Conservation (phyloP, 2,329 filamentous ascomycete species). For the Neocucurbitaria cava region DNA sequence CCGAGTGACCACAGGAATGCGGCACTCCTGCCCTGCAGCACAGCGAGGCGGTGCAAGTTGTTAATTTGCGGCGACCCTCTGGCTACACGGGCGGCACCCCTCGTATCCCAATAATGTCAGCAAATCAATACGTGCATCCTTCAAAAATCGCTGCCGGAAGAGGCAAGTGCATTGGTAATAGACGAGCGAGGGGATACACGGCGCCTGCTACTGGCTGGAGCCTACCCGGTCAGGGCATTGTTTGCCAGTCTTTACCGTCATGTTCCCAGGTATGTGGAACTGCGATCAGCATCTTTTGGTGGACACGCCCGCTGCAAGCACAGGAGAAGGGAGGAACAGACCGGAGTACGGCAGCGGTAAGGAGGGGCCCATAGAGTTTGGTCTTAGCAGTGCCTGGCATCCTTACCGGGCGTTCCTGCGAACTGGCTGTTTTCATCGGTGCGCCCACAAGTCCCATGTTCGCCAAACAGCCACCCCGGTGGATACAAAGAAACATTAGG, state of each 20-base stretch:
- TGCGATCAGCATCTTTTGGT: background rate
- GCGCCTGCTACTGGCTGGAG: background rate
- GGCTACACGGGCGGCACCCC: background rate
- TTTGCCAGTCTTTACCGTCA: background rate
- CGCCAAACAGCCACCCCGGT: background rate
- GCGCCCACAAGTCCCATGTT: background rate
- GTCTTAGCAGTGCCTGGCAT: background rate
- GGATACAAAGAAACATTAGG: background rate
- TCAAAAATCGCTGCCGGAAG: background rate
- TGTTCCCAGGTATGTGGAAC: background rate
- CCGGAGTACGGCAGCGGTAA: background rate
- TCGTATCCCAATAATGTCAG: slow-evolving; percentile 8
- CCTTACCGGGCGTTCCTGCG: background rate
- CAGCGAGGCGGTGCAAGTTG: background rate
- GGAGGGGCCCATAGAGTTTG: background rate
- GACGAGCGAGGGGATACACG: background rate
- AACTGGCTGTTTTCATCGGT: background rate
- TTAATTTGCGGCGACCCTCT: background rate
- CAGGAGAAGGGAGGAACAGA: background rate
- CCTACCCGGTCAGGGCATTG: background rate
- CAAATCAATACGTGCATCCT: slow-evolving; percentile 8
- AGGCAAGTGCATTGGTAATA: slow-evolving; percentile 6
- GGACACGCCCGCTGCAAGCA: background rate
- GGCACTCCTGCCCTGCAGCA: background rate
- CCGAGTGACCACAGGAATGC: background rate